Conservation (phyloP, 768 basidiomycete genomes). For the Hysterangium stoloniferum region DNA sequence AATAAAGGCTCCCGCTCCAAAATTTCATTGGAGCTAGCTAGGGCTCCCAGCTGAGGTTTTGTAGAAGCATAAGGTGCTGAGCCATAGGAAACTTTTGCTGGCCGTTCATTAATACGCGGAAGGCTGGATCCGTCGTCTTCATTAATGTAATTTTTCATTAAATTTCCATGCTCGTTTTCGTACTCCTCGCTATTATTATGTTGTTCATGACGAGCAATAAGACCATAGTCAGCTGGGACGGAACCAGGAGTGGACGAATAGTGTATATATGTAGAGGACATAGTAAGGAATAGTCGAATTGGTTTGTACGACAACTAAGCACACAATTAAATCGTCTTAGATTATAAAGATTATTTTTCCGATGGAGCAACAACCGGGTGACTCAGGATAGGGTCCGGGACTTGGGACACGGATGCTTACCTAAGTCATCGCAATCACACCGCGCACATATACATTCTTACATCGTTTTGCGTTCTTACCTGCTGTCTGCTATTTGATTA, state of each 20-base stretch:
- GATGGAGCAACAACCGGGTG: too few relatives aligned
- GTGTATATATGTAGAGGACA: conserved; percentile 8
- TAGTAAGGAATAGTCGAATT: too few relatives aligned
- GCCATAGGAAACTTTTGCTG: neutral
- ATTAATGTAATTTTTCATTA: neutral
- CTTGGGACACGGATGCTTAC: too few relatives aligned
- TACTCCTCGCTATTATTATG: neutral
- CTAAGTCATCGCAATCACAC: too few relatives aligned
- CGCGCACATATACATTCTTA: too few relatives aligned
- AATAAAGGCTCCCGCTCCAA: conserved; percentile 6
- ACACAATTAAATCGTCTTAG: too few relatives aligned
- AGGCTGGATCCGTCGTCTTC: neutral
- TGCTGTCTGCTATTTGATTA: neutral
- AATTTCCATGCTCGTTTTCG: neutral
- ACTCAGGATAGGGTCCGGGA: too few relatives aligned
- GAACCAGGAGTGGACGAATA: conserved; percentile 8
- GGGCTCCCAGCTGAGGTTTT: neutral
- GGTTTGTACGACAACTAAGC: too few relatives aligned
- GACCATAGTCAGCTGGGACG: conserved; percentile 7
- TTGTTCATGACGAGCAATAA: conserved; percentile 4
- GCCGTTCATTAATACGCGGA: neutral
- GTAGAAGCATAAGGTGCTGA: neutral
- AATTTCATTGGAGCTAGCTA: neutral
- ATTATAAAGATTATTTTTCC: too few relatives aligned
- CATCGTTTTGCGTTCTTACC: too few relatives aligned